phyloP scores from a whole-genome alignment of 768 basidiomycete species.

The Cyclocybe aegerita region DNA sequence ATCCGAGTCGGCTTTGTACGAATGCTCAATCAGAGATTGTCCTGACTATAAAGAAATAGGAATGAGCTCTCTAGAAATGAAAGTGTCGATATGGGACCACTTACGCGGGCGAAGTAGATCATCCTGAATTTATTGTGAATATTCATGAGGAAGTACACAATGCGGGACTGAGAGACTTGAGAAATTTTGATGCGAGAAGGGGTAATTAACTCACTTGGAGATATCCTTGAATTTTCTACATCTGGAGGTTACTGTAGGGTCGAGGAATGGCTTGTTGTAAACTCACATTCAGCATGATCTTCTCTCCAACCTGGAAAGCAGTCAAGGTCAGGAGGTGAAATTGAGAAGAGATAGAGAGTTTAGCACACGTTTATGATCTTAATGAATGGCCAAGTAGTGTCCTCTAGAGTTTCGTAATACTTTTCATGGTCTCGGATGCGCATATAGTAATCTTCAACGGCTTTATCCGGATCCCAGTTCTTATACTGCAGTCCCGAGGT shows the following conservation, averaged over 20 bases:
- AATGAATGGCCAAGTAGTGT: conserved; percentile 90
- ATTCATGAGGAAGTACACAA: conserved; percentile 99
- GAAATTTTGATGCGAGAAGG: background rate
- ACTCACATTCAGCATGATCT: conserved; percentile 89
- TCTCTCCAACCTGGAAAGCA: conserved; percentile 77
- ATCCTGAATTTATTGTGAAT: conserved; percentile 92
- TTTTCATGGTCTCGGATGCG: conserved; percentile 86
- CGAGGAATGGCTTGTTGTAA: background rate
- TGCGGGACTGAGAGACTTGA: conserved; percentile 62
- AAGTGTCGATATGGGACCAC: conserved; percentile 21
- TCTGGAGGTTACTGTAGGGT: background rate
- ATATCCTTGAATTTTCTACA: conserved; percentile 83
- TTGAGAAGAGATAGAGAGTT: background rate
- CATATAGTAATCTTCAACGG: conserved; percentile 89
- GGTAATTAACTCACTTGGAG: conserved; percentile 56
- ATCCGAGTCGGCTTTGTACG: conserved; percentile 98
- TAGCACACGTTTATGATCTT: conserved; percentile 83
- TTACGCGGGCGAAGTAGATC: conserved; percentile 94
- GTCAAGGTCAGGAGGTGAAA: conserved; percentile 9
- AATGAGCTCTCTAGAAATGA: background rate
- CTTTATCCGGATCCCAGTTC: conserved; percentile 89
- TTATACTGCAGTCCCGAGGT: conserved; percentile 60
- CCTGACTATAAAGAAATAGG: conserved; percentile 64
- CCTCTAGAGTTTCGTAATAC: conserved; percentile 89
- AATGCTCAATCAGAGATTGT: conserved; percentile 98